Conservation (phyloP, 2,329 filamentous ascomycete genomes). For the Talaromyces sp. region DNA sequence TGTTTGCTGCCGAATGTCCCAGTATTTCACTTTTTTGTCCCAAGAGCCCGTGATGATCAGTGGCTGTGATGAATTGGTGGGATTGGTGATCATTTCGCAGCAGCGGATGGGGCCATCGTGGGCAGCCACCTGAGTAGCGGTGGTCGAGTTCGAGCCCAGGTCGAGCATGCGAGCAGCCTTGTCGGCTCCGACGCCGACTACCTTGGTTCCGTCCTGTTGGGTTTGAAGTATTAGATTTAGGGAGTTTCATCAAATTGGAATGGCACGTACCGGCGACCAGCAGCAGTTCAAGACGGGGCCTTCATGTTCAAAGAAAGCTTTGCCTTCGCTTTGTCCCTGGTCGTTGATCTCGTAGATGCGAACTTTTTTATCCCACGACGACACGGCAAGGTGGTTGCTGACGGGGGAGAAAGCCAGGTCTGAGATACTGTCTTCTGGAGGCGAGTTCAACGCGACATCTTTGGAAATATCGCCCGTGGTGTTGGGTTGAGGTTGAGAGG, state of each 20-base stretch:
- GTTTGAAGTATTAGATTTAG: not conserved
- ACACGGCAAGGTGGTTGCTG: slow-evolving; percentile 77
- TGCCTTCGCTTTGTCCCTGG: slow-evolving; percentile 75
- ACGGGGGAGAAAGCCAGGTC: slow-evolving; percentile 77
- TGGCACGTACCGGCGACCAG: slow-evolving; percentile 74
- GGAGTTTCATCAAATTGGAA: not conserved
- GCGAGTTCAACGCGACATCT: slow-evolving; percentile 73
- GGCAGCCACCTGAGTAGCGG: slow-evolving; percentile 66
- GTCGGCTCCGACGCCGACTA: slow-evolving; percentile 84
- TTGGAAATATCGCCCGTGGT: slow-evolving; percentile 88
- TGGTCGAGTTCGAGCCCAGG: slow-evolving; percentile 55
- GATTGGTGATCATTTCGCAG: slow-evolving; percentile 71
- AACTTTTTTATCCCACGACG: slow-evolving; percentile 97
- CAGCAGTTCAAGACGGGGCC: slow-evolving; percentile 78
- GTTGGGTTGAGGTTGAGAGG: slow-evolving; percentile 50
- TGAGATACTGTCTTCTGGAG: slow-evolving; percentile 85
- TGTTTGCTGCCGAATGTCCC: slow-evolving; percentile 49
- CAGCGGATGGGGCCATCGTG: slow-evolving; percentile 80
- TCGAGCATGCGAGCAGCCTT: slow-evolving; percentile 88
- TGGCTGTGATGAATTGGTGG: slow-evolving; percentile 46
- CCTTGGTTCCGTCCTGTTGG: slow-evolving; percentile 78
- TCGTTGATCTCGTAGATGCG: slow-evolving; percentile 88
- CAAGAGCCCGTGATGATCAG: slow-evolving; percentile 82
- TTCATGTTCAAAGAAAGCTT: slow-evolving; percentile 80
- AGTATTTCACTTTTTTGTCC: slow-evolving; percentile 56